Evolutionary conservation across 1,284 basidiomycete genomes (phyloP), one percentile per base, ranked within the genome.

Genomic region (Pseudozyma hubeiensis): DNA sequence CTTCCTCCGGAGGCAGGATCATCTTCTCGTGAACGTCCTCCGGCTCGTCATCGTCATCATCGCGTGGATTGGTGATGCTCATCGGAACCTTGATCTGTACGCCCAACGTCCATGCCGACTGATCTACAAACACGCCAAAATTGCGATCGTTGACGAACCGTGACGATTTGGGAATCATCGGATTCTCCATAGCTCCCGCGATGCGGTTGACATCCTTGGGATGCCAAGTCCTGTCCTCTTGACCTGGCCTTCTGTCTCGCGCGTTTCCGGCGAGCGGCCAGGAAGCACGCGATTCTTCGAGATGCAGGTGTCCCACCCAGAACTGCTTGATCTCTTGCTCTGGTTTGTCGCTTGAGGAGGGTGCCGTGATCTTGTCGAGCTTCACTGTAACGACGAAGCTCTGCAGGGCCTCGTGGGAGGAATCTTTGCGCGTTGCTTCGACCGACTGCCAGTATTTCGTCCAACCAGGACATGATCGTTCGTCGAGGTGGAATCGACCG

Each of bases 191-290:
- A 5, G 69, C 64, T 16, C 75, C 77, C 16, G 62, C 62, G n/a
- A 81, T 65, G 7, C 78, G 61, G n/a, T 78, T 74, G 35, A 71
- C 64, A 17, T 75, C 62, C 11, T 61, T 31, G 10, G 57, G 53
- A 49, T 70, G 65, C 72, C 75, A 73, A 4, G 64, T 66, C 7
- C 58, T n/a, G n/a, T 74, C 69, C 13, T 75, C 48, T 8, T 55
- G 70, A 33, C 65, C 66, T 0, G 61, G 64, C 6, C 59, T 37
- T 0, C 58, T 35, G 19, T 64, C 64, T 3, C 70, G 53, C 11
- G 62, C 65, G 30, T 74, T 75, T 14, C 66, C 73, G 6, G 73
- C 73, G 7, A 81, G 60, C 5, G 79, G 79, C 79, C 79, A 81
- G 3, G 53, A 64, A 0, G 75, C 75, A 3, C 79, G 69, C 14